These are phyloP conservation scores for Candida sithepensis DNA, from an alignment of 805 yeast species.

Conservation along the genomic window DNA sequence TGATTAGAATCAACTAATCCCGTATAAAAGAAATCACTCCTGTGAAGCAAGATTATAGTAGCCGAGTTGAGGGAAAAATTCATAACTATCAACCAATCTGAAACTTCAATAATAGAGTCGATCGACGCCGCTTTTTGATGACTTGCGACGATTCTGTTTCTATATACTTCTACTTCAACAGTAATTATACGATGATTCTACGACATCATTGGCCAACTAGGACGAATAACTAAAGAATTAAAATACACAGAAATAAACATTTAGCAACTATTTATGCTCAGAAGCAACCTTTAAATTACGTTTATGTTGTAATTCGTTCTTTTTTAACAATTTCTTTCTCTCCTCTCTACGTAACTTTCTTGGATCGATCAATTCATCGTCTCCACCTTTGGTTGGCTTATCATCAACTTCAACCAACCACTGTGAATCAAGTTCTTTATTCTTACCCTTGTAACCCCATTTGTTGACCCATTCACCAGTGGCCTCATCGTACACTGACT, in stretches of 20 bases:
- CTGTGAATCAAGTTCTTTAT: conserved; percentile 81
- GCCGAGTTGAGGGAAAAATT: too few species aligned
- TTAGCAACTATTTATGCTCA: conserved; percentile 7
- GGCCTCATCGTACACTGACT: conserved; percentile 85
- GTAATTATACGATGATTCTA: neutral
- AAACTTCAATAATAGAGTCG: conserved; percentile 1
- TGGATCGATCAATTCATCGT: conserved; percentile 77
- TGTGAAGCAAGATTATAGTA: too few species aligned
- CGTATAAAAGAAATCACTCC: too few species aligned
- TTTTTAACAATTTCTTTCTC: conserved; percentile 79
- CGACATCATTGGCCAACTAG: neutral
- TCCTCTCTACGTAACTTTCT: conserved; percentile 77
- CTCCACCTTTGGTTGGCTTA: conserved; percentile 44
- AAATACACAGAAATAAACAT: neutral
- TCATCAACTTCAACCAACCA: conserved; percentile 96
- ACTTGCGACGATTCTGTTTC: neutral
- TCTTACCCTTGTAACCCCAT: conserved; percentile 97
- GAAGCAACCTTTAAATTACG: conserved; percentile 54
- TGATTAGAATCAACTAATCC: too few species aligned
- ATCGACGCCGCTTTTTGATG: neutral
- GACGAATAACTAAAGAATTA: neutral
- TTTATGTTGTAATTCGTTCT: conserved; percentile 81
- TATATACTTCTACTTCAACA: too few species aligned
- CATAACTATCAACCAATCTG: too few species aligned
- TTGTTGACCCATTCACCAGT: conserved; percentile 94